Conservation (phyloP, 768 basidiomycete species). For the Psilocybe azurescens region DNA sequence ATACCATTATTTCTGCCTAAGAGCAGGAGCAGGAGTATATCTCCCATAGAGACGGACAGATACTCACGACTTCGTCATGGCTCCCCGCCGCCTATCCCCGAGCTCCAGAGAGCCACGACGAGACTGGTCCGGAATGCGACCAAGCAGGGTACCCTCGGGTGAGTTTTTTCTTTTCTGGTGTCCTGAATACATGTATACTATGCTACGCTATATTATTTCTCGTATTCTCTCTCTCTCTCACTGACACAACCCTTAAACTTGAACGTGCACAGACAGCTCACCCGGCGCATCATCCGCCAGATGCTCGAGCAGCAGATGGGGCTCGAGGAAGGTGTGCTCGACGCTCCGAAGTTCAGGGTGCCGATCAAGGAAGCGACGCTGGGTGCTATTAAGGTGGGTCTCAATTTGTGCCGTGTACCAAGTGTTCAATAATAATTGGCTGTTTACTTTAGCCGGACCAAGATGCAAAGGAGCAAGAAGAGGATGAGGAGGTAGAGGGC, state of each 20-base stretch:
- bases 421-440: not conserved
- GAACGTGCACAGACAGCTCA: slow-evolving; percentile 39
- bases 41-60: too few relatives aligned
- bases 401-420: not conserved
- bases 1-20: too few relatives aligned
- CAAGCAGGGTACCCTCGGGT: slow-evolving; percentile 36
- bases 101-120: slow-evolving; percentile 36
- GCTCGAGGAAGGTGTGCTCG: slow-evolving; percentile 50
- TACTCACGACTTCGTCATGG: not conserved
- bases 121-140: slow-evolving; percentile 32
- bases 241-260: not conserved
- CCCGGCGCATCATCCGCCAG: slow-evolving; percentile 55
- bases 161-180: slow-evolving; percentile 3
- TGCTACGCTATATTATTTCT: too few relatives aligned
- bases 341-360: slow-evolving; percentile 47
- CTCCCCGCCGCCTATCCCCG: slow-evolving; percentile 30
- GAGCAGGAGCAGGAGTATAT: too few relatives aligned
- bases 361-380: slow-evolving; percentile 48
- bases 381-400: slow-evolving; percentile 39
- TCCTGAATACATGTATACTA: too few relatives aligned
- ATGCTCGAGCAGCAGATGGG: slow-evolving; percentile 51
- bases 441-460: not conserved
- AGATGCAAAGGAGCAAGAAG: too few relatives aligned
- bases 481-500: slow-evolving; percentile 16
- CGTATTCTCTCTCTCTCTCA: not conserved